Percentiles rank a stretch among this genome's conserved stretches.
phyloP scores from a whole-genome alignment of 176 grass and related monocot genomes.

The Luzula sylvatica region DNA sequence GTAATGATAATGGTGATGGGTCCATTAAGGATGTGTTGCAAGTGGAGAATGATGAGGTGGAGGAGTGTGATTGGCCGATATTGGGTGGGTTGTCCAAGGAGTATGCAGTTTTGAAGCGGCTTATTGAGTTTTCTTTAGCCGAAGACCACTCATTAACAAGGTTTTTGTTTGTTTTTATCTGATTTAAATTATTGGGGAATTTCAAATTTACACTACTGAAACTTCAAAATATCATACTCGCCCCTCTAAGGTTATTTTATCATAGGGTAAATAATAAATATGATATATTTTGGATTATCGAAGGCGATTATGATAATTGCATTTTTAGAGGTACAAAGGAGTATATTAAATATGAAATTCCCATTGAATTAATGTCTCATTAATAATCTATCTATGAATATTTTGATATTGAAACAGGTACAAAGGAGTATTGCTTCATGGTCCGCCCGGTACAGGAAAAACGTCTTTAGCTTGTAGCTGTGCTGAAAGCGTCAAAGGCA shows the following conservation, averaged over 20 bases:
- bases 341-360: constrained; percentile 1
- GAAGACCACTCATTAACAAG: constrained; percentile 40
- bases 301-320: background rate
- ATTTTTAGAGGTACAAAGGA: background rate
- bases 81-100: constrained; percentile 81
- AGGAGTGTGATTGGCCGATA: constrained; percentile 19
- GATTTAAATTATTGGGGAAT: background rate
- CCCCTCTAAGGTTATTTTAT: background rate
- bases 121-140: constrained; percentile 52
- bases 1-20: constrained; percentile 19
- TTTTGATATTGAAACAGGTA: constrained; percentile 37
- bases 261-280: background rate
- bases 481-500: constrained; percentile 45
- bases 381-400: background rate
- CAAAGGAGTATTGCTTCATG: constrained; percentile 85
- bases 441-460: constrained; percentile 95
- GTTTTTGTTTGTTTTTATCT: constrained; percentile 19
- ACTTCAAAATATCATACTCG: constrained; percentile 1
- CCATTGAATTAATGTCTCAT: background rate
- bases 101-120: constrained; percentile 44
- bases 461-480: constrained; percentile 74
- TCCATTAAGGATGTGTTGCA: constrained; percentile 11
- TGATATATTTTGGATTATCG: background rate
- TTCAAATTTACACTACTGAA: no score
- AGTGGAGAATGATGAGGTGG: constrained; percentile 17